phyloP scores from a whole-genome alignment of 768 basidiomycete genomes.

The Hemileccinum impolitum region DNA sequence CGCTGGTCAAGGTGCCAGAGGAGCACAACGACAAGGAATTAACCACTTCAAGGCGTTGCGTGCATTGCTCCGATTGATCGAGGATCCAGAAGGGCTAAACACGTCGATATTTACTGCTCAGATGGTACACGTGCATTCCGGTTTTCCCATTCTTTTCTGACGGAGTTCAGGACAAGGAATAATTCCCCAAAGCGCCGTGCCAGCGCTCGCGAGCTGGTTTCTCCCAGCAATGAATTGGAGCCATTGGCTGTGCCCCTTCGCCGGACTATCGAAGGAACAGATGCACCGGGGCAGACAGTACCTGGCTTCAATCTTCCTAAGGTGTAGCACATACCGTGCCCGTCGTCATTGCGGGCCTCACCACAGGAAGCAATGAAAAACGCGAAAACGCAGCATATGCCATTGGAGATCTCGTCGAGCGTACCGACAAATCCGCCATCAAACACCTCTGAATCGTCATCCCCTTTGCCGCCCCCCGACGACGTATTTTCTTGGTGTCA shows the following conservation, averaged over 20 bases:
- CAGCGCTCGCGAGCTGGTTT: conserved; percentile 75
- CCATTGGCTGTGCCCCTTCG: conserved; percentile 86
- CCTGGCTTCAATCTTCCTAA: conserved; percentile 86
- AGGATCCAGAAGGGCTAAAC: too few species aligned
- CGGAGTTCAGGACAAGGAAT: too few species aligned
- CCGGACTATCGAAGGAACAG: conserved; percentile 81
- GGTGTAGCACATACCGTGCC: conserved; percentile 82
- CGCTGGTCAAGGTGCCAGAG: conserved; percentile 78
- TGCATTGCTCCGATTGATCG: conserved; percentile 72
- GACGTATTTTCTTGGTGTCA: conserved; percentile 89
- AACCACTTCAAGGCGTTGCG: conserved; percentile 59
- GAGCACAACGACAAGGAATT: conserved; percentile 69
- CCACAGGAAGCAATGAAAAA: too few species aligned
- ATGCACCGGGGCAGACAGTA: conserved; percentile 69
- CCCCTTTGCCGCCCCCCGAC: conserved; percentile 88
- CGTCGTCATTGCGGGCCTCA: too few species aligned
- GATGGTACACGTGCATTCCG: too few species aligned
- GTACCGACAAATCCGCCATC: conserved; percentile 79
- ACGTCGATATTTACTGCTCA: too few species aligned
- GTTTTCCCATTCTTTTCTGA: too few species aligned
- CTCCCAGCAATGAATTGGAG: conserved; percentile 90
- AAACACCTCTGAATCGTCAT: conserved; percentile 97
- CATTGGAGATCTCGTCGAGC: conserved; percentile 92
- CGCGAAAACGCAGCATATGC: conserved; percentile 94
- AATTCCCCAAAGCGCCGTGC: conserved; percentile 67